A percentile compares a stretch with the other conserved stretches of the same genome.
Evolutionary conservation across 345 rosid genomes (phyloP).

Genomic region (Eucalyptus virginea): DNA sequence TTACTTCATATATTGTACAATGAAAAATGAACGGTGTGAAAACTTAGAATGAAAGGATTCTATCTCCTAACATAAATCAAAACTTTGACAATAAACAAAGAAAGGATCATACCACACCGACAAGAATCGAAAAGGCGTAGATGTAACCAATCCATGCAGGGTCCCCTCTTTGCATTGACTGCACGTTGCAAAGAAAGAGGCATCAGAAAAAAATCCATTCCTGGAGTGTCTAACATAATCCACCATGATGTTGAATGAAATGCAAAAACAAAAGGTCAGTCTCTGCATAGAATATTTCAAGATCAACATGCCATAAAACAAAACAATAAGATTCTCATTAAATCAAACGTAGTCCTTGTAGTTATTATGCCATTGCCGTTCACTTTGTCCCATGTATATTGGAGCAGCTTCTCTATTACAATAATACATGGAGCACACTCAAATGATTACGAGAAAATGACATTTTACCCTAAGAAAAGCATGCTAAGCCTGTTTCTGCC

Average conservation of each 20-base stretch:
- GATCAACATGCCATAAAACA: background rate
- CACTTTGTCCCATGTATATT: background rate
- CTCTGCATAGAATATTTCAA: background rate
- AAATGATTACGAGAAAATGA: background rate
- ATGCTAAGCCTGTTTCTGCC: background rate
- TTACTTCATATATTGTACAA: background rate
- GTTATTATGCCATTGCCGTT: background rate
- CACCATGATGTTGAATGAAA: background rate
- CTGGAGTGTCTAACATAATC: background rate
- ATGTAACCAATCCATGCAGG: conserved; percentile 83
- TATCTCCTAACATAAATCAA: background rate
- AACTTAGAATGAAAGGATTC: background rate
- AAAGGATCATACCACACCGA: conserved; percentile 59
- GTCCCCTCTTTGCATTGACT: conserved; percentile 95
- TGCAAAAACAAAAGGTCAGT: background rate
- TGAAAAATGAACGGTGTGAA: background rate
- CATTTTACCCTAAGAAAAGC: background rate
- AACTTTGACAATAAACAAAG: background rate
- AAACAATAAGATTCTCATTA: background rate
- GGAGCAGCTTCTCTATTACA: background rate
- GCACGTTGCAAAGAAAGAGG: conserved; percentile 3
- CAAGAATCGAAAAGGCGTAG: conserved; percentile 76
- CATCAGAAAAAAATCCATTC: background rate
- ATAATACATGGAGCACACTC: background rate
- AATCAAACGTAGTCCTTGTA: background rate